A percentile compares a stretch with the other conserved stretches of the same genome.
These are phyloP conservation scores for Tillandsia fasciculata DNA, from an alignment of 176 grass and related monocot genomes.

Conservation along the genomic window DNA sequence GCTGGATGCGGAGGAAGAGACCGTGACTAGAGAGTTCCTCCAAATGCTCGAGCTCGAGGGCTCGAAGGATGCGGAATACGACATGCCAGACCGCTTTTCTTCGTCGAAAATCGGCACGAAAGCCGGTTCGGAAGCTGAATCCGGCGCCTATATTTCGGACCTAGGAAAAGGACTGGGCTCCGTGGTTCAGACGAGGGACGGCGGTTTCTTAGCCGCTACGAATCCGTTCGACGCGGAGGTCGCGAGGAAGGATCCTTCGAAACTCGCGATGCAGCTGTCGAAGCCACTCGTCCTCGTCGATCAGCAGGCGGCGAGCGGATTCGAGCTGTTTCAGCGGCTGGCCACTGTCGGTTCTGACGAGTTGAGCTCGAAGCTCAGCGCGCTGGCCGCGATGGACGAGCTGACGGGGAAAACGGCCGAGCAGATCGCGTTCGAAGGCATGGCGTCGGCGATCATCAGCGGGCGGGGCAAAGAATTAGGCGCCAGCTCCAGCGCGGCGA, in stretches of 20 bases:
- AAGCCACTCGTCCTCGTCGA: constrained; percentile 55
- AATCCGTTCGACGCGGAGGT: constrained; percentile 78
- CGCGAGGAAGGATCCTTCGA: constrained; percentile 46
- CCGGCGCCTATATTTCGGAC: constrained; percentile 49
- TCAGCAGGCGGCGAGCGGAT: constrained; percentile 37
- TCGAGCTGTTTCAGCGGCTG: constrained; percentile 66
- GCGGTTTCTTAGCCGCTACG: constrained; percentile 64
- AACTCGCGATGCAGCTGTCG: constrained; percentile 89
- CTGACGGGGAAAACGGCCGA: constrained; percentile 80
- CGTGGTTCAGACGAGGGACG: constrained; percentile 69
- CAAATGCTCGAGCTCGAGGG: constrained; percentile 48
- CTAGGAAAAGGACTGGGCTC: constrained; percentile 75
- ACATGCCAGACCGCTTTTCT: constrained; percentile 17
- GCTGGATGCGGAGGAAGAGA: constrained; percentile 70
- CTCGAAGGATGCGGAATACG: neutral
- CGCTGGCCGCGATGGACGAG: constrained; percentile 56
- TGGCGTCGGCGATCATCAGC: constrained; percentile 68
- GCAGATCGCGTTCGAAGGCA: constrained; percentile 88
- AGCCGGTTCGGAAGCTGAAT: constrained; percentile 8
- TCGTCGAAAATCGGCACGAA: constrained; percentile 23
- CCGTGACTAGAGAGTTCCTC: constrained; percentile 72
- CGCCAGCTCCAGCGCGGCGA: constrained; percentile 52
- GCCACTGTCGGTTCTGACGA: constrained; percentile 35
- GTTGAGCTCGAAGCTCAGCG: constrained; percentile 26
- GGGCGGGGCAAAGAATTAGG: constrained; percentile 47